These are phyloP conservation scores for Penicillium sp. DNA, from an alignment of 2,329 filamentous ascomycete genomes.

Conservation along the genomic window DNA sequence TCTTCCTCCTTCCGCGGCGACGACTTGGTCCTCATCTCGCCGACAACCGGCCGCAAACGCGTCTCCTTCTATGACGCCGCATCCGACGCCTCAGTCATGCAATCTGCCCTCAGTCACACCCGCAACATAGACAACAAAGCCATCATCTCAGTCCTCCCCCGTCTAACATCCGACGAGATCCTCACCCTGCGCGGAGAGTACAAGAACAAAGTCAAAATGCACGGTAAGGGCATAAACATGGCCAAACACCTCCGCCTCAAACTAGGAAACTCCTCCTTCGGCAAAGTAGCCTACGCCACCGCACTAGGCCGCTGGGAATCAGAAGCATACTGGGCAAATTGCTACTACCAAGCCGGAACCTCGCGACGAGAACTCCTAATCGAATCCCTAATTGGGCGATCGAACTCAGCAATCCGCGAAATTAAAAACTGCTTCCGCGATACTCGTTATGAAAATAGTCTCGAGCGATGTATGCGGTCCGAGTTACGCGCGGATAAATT, in stretches of 20 bases:
- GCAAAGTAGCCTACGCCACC: constrained; percentile 89
- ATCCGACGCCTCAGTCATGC: constrained; percentile 76
- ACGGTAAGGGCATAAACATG: constrained; percentile 54
- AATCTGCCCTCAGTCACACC: constrained; percentile 71
- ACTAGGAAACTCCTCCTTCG: constrained; percentile 63
- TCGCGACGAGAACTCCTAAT: constrained; percentile 87
- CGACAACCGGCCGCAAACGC: constrained; percentile 58
- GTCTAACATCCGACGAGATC: constrained; percentile 83
- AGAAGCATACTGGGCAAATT: constrained; percentile 97
- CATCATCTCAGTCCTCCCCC: constrained; percentile 82
- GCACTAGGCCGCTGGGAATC: constrained; percentile 89
- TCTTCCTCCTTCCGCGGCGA: constrained; percentile 31
- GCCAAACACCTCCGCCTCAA: constrained; percentile 56
- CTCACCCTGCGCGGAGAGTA: constrained; percentile 86
- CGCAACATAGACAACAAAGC: constrained; percentile 70
- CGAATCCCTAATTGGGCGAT: constrained; percentile 87
- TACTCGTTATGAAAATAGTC: constrained; percentile 83
- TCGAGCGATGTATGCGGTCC: constrained; percentile 84
- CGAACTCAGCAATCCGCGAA: constrained; percentile 80
- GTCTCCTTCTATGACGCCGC: constrained; percentile 83
- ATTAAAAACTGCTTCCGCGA: constrained; percentile 91
- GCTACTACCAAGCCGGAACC: constrained; percentile 90
- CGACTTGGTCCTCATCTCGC: constrained; percentile 49
- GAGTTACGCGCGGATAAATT: constrained; percentile 97
- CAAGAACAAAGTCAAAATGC: constrained; percentile 79